These are phyloP conservation scores for Tephrocybe sp. DNA, from an alignment of 768 basidiomycete genomes.

Conservation along the genomic window DNA sequence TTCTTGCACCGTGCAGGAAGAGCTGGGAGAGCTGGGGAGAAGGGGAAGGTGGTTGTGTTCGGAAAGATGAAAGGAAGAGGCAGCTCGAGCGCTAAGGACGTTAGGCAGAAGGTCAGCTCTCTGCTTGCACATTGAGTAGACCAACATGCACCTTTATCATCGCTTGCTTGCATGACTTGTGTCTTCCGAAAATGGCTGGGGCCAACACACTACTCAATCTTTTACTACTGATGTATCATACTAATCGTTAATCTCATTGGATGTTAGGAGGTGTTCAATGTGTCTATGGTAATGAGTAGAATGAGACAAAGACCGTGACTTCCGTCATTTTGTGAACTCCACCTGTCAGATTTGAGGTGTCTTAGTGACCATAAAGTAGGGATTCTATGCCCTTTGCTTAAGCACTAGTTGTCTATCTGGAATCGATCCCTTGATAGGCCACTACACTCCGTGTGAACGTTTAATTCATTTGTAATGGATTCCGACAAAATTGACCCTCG, in stretches of 20 bases:
- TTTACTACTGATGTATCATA: background rate
- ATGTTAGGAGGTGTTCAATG: background rate
- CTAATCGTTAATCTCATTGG: background rate
- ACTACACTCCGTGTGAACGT: too few species aligned
- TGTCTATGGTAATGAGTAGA: too few species aligned
- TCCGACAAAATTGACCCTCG: too few species aligned
- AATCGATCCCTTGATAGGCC: too few species aligned
- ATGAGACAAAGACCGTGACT: too few species aligned
- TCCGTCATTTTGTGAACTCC: too few species aligned
- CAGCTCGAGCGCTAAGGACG: conserved; percentile 48
- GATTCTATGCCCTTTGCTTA: too few species aligned
- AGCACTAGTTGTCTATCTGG: too few species aligned
- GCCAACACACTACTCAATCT: background rate
- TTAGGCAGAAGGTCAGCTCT: conserved; percentile 49
- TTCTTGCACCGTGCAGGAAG: conserved; percentile 91
- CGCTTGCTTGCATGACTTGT: background rate
- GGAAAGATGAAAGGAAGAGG: conserved; percentile 70
- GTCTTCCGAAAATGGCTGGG: background rate
- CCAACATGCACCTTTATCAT: background rate
- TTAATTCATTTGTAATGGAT: too few species aligned
- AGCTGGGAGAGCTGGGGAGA: conserved; percentile 70
- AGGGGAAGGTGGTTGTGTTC: conserved; percentile 75
- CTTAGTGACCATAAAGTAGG: too few species aligned
- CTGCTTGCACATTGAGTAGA: conserved; percentile 22
- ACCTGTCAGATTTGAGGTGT: too few species aligned